Evolutionary conservation across 805 yeast genomes (phyloP).

Genomic region (Spathaspora boniae): DNA sequence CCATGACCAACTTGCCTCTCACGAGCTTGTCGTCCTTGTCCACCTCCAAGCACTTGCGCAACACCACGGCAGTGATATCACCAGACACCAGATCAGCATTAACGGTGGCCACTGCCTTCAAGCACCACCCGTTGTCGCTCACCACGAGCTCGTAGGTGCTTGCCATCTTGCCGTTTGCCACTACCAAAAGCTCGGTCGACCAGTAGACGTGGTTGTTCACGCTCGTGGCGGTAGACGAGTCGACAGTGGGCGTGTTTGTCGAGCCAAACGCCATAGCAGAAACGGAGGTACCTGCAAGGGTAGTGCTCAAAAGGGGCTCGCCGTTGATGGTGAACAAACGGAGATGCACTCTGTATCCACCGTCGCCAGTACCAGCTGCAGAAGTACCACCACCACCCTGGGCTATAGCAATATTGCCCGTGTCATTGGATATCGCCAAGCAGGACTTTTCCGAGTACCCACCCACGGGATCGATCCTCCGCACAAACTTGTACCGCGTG

Average conservation of each 20-base stretch:
- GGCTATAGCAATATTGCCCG: constrained; percentile 49
- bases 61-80: constrained; percentile 26
- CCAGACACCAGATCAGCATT: constrained; percentile 10
- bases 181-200: constrained; percentile 32
- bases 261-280: constrained; percentile 30
- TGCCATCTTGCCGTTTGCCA: constrained; percentile 17
- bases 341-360: too few relatives aligned
- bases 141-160: constrained; percentile 22
- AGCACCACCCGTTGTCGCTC: constrained; percentile 11
- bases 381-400: too few relatives aligned
- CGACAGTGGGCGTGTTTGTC: constrained; percentile 25
- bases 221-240: constrained; percentile 17
- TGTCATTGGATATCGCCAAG: constrained; percentile 48
- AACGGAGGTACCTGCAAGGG: too few relatives aligned
- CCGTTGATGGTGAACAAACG: constrained; percentile 60
- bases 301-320: too few relatives aligned
- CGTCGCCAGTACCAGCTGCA: too few relatives aligned
- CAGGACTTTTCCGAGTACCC: constrained; percentile 14
- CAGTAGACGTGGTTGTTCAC: constrained; percentile 32
- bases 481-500: constrained; percentile 46
- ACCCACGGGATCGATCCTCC: constrained; percentile 26
- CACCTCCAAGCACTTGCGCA: constrained; percentile 24
- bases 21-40: constrained; percentile 34
- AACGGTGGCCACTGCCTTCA: constrained; percentile 8
- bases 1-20: constrained; percentile 38